Percentiles rank a stretch among this genome's conserved stretches.
Conservation (phyloP, 192 early-diverging fungal genomes). For the Coemansia sp. region DNA sequence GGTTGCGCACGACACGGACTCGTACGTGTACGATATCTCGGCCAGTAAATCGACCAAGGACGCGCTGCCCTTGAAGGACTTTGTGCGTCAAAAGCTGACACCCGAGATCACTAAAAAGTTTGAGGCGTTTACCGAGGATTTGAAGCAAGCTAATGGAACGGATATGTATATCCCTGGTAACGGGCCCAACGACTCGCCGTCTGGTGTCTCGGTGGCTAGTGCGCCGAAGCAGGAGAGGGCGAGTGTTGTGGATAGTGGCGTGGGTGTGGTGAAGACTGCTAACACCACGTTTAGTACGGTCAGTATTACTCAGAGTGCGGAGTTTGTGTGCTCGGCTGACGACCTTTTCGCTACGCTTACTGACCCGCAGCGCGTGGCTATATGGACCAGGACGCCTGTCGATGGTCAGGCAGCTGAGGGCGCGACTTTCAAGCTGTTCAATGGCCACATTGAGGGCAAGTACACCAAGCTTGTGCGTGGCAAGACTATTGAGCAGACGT, state of each 20-base stretch:
- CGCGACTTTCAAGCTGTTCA: slow-evolving; percentile 75
- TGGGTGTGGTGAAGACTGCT: slow-evolving; percentile 22
- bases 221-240: slow-evolving; percentile 7
- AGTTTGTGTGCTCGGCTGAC: slow-evolving; percentile 79
- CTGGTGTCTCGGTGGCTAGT: slow-evolving; percentile 10
- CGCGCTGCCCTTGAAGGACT: slow-evolving; percentile 60
- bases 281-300: slow-evolving; percentile 60
- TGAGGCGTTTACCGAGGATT: slow-evolving; percentile 65
- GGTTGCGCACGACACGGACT: slow-evolving; percentile 85
- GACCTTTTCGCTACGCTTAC: slow-evolving; percentile 84
- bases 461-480: slow-evolving; percentile 71
- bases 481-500: slow-evolving; percentile 80
- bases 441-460: slow-evolving; percentile 83
- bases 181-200: background rate
- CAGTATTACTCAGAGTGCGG: slow-evolving; percentile 70
- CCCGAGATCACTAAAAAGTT: slow-evolving; percentile 66
- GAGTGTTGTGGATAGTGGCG: slow-evolving; percentile 1
- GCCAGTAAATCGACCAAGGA: slow-evolving; percentile 31
- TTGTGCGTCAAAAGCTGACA: slow-evolving; percentile 69
- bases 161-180: slow-evolving; percentile 74
- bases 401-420: slow-evolving; percentile 66
- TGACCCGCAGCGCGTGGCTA: slow-evolving; percentile 67
- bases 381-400: slow-evolving; percentile 80
- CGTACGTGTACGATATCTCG: slow-evolving; percentile 77
- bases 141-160: slow-evolving; percentile 76